These are phyloP conservation scores for Arachis hypogaea DNA, from an alignment of 306 rosid species.

Conservation along the genomic window DNA sequence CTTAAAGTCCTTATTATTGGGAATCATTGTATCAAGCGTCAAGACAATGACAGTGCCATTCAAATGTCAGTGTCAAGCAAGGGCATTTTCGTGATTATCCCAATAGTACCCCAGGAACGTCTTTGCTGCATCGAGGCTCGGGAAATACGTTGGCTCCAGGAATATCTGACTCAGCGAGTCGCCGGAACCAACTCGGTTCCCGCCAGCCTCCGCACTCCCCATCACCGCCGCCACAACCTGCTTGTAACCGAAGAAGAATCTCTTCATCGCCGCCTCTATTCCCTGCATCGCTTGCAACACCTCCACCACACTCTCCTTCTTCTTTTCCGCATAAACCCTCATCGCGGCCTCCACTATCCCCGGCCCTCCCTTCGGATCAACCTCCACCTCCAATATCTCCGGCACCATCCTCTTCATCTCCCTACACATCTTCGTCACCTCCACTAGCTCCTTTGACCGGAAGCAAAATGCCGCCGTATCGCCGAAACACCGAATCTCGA, in stretches of 20 bases:
- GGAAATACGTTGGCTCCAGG: slow-evolving; percentile 83
- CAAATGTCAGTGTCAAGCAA: no score
- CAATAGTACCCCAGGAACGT: slow-evolving; percentile 70
- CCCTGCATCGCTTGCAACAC: slow-evolving; percentile 81
- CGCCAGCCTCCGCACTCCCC: slow-evolving; percentile 74
- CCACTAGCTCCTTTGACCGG: slow-evolving; percentile 70
- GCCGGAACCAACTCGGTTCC: slow-evolving; percentile 53
- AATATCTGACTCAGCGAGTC: slow-evolving; percentile 79
- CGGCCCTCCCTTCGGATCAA: slow-evolving; percentile 92
- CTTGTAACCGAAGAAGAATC: slow-evolving; percentile 78
- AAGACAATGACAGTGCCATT: no score
- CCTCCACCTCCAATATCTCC: slow-evolving; percentile 75
- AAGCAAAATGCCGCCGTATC: slow-evolving; percentile 79
- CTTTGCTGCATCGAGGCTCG: slow-evolving; percentile 95
- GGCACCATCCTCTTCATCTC: slow-evolving; percentile 81
- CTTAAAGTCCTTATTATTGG: no score
- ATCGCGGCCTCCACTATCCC: slow-evolving; percentile 91
- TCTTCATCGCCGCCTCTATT: slow-evolving; percentile 72
- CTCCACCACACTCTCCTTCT: slow-evolving; percentile 42
- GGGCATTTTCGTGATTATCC: slow-evolving; percentile 18
- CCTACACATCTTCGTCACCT: slow-evolving; percentile 59
- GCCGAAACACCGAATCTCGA: background rate
- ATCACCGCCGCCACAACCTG: slow-evolving; percentile 68
- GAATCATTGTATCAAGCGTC: no score
- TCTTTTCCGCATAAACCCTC: slow-evolving; percentile 70